Percentiles rank a stretch among this genome's conserved stretches.
Conservation (phyloP, 2,329 filamentous ascomycete species). For the Penicillium fuscoglaucum region DNA sequence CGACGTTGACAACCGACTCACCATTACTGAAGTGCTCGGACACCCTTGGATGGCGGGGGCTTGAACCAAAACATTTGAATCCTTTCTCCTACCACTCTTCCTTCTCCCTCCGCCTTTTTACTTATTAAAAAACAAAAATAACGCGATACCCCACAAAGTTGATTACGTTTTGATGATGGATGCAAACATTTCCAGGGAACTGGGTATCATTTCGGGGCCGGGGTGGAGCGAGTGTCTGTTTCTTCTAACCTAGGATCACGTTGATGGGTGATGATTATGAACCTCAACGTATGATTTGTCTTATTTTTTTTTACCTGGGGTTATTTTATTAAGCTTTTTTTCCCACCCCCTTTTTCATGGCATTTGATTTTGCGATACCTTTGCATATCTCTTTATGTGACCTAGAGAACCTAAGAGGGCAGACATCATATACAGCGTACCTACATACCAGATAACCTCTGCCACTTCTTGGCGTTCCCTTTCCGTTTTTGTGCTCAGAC, state of each 20-base stretch:
- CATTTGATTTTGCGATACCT: conserved; percentile 8
- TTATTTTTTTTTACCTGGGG: not conserved
- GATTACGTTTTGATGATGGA: conserved; percentile 23
- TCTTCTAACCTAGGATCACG: not conserved
- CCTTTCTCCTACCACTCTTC: not conserved
- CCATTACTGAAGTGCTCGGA: conserved; percentile 83
- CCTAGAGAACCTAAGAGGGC: not conserved
- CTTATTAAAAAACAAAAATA: conserved; percentile 19
- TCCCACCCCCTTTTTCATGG: not conserved
- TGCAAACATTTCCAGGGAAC: conserved; percentile 3
- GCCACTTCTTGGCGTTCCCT: too few relatives aligned
- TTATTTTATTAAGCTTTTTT: not conserved
- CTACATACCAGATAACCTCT: too few relatives aligned
- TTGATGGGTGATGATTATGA: conserved; percentile 9
- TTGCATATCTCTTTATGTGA: conserved; percentile 9
- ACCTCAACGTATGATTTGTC: conserved; percentile 1
- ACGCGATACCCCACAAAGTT: conserved; percentile 31
- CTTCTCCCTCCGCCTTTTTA: conserved; percentile 1
- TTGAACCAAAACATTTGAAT: conserved; percentile 12
- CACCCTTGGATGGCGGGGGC: conserved; percentile 70
- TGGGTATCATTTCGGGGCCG: conserved; percentile 11
- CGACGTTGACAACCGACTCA: conserved; percentile 76
- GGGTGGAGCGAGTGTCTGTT: not conserved
- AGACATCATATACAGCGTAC: not conserved
- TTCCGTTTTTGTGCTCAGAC: too few relatives aligned